phyloP scores from a whole-genome alignment of 2,329 filamentous ascomycete genomes.

The Chaetomium olivaceum region DNA sequence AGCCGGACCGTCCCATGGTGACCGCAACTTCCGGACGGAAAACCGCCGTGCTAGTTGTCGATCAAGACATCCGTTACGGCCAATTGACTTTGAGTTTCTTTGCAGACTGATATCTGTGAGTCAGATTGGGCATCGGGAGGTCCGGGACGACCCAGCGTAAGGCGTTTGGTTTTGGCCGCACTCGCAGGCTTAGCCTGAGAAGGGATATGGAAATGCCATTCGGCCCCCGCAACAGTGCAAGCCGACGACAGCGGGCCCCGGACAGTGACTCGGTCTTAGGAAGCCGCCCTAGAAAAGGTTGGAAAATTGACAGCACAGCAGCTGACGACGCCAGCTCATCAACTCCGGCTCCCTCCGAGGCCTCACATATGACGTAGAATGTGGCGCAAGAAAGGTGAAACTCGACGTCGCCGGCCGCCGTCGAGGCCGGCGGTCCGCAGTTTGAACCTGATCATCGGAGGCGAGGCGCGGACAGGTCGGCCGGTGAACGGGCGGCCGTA shows the following conservation, averaged over 20 bases:
- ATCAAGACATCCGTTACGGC: constrained; percentile 22
- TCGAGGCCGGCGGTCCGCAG: constrained; percentile 5
- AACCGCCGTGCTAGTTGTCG: constrained; percentile 19
- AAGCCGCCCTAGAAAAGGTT: neutral
- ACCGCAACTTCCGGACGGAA: constrained; percentile 19
- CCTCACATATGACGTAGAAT: neutral
- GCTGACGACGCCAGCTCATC: constrained; percentile 8
- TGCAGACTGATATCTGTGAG: neutral
- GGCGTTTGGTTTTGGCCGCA: neutral
- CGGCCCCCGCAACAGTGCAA: constrained; percentile 11
- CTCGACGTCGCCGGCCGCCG: constrained; percentile 5
- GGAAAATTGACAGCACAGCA: neutral
- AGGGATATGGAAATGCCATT: neutral
- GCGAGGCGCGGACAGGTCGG: constrained; percentile 5
- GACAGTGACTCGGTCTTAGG: constrained; percentile 15
- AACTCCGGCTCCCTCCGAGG: constrained; percentile 19
- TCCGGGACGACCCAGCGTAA: constrained; percentile 8
- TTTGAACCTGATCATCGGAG: constrained; percentile 8
- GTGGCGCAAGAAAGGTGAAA: constrained; percentile 8
- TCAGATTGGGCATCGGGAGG: constrained; percentile 17
- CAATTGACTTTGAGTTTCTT: constrained; percentile 13
- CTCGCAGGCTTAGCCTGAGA: neutral
- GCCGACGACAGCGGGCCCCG: constrained; percentile 6
- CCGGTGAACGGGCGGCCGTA: constrained; percentile 4
- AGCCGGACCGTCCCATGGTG: constrained; percentile 30